Evolutionary conservation across 2,329 filamentous ascomycete genomes (phyloP), one percentile per base, ranked within the genome.

Genomic region (Leptoxyphium fumago): DNA sequence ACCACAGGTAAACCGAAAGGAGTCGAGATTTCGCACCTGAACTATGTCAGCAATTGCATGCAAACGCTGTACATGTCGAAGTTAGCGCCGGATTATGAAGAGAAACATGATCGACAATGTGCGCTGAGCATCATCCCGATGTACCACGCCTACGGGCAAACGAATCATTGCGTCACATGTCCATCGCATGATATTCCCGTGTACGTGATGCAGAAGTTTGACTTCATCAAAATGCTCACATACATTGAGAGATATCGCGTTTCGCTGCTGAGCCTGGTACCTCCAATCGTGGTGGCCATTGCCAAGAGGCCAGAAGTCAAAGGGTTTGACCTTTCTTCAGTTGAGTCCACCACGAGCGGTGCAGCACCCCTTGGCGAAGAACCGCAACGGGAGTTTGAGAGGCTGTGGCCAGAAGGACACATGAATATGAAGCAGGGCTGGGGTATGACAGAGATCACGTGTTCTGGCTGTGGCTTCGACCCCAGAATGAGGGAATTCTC

Each of bases 401-500:
- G 65, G 46, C 55, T 78, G 45, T 78, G 77, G 68, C 61, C 65
- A 1, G 56, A 50, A 1, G 64, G 68, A 11, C 55, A 61, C 17
- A 61, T 77, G 18, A 72, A 72, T 51, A 57, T 79, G 26, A 73
- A 71, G 56, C 84, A 58, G 39, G 85, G 84, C 3, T 93, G 84
- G 82, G 86, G 86, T 5, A 89, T 93, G 85, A 91, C 85, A 1
- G 85, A 91, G 57, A 64, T 68, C 2, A 91, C 84, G 0, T 89
- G 84, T 60, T 77, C 80, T 0, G 69, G 74, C 14, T 70, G 83
- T 10, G 71, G 70, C 6, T 87, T 78, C 72, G 70, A 82, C 49
- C 74, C 78, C 0, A 64, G 56, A 1, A 42, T 40, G 2, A 60
- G 74, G 45, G 61, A 55, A 5, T 64, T 62, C 3, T 65, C 66